phyloP scores from a whole-genome alignment of 306 rosid genomes.

The Dalbergia cochinchinensis region DNA sequence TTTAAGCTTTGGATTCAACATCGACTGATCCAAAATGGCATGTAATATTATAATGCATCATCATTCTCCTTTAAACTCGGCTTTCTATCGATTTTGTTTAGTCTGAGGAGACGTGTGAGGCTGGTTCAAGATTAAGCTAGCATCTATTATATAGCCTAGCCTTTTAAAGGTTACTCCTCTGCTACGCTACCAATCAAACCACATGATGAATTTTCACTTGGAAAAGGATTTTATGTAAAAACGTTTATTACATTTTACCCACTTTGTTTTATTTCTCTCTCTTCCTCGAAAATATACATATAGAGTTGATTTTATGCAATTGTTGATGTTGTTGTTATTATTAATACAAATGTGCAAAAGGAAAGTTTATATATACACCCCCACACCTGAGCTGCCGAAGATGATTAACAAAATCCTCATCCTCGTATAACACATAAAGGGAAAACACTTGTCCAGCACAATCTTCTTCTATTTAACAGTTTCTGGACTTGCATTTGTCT shows the following conservation, averaged over 20 bases:
- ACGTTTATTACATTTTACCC: slow-evolving; percentile 15
- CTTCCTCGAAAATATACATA: not conserved
- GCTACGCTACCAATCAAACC: slow-evolving; percentile 39
- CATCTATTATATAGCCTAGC: slow-evolving; percentile 8
- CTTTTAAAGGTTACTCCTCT: slow-evolving; percentile 21
- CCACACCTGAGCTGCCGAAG: not conserved
- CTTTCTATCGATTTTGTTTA: slow-evolving; percentile 32
- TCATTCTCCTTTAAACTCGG: slow-evolving; percentile 33
- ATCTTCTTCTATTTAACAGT: slow-evolving; percentile 44
- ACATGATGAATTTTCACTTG: slow-evolving; percentile 15
- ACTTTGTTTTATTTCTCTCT: not conserved
- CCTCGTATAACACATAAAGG: slow-evolving; percentile 30
- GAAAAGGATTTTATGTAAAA: slow-evolving; percentile 47
- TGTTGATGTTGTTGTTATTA: too few relatives aligned
- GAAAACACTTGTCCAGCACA: slow-evolving; percentile 37
- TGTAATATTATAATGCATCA: slow-evolving; percentile 46
- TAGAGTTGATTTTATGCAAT: not conserved
- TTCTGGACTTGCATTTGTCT: slow-evolving; percentile 43
- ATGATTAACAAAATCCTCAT: slow-evolving; percentile 12
- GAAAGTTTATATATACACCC: too few relatives aligned
- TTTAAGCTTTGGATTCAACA: slow-evolving; percentile 43
- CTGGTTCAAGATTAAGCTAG: slow-evolving; percentile 38
- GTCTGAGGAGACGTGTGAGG: slow-evolving; percentile 35
- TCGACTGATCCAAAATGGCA: slow-evolving; percentile 42
- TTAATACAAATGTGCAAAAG: too few relatives aligned